These are phyloP conservation scores for Lasiodiplodia hormozganensis DNA, from an alignment of 2,329 filamentous ascomycete species.

Conservation along the genomic window DNA sequence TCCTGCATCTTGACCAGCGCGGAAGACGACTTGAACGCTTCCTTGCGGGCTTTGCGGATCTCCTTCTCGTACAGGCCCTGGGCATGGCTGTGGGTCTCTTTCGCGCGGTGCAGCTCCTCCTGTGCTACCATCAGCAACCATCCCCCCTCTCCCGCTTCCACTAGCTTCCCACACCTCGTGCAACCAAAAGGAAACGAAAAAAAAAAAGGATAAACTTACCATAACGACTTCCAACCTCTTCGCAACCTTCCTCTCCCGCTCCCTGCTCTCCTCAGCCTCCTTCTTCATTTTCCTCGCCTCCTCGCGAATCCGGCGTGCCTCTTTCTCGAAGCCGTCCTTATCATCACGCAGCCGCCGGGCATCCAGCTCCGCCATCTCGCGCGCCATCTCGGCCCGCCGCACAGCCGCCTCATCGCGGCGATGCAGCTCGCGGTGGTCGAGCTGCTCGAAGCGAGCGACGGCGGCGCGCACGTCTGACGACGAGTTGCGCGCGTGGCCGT, in stretches of 20 bases:
- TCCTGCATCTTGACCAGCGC: constrained; percentile 74
- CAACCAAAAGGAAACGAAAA: neutral
- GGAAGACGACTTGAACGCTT: constrained; percentile 77
- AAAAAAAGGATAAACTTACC: constrained; percentile 63
- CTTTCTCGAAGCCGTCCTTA: constrained; percentile 74
- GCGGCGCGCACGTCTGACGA: constrained; percentile 51
- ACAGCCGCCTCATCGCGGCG: constrained; percentile 53
- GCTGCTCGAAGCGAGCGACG: constrained; percentile 75
- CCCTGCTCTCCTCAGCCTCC: constrained; percentile 69
- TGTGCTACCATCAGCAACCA: constrained; percentile 46
- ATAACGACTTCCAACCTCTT: constrained; percentile 73
- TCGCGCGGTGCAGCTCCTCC: constrained; percentile 74
- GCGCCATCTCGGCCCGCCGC: constrained; percentile 51
- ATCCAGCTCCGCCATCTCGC: constrained; percentile 44
- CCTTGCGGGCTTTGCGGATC: constrained; percentile 71
- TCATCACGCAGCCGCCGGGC: constrained; percentile 58
- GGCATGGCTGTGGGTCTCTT: constrained; percentile 64
- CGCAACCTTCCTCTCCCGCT: constrained; percentile 69
- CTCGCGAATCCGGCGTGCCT: constrained; percentile 68
- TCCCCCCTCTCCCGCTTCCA: neutral
- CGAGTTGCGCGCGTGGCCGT: constrained; percentile 44
- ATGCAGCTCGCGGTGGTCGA: constrained; percentile 61
- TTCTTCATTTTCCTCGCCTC: constrained; percentile 64
- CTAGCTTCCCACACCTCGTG: neutral
- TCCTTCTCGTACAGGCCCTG: constrained; percentile 72